These are phyloP conservation scores for Sungouiella thailandica DNA, from an alignment of 805 yeast genomes.

Conservation along the genomic window DNA sequence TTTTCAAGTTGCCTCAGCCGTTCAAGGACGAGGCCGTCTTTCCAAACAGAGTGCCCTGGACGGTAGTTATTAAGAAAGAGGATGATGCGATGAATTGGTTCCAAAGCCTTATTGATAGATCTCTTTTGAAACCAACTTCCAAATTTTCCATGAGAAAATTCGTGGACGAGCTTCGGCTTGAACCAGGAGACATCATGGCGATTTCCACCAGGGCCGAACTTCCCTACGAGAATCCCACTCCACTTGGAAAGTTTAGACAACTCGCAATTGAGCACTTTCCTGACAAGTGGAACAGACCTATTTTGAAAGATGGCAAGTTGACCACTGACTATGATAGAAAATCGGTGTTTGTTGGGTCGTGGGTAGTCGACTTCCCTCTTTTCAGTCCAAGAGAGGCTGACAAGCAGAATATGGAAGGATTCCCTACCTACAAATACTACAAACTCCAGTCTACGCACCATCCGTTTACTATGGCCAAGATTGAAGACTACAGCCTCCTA, in stretches of 20 bases:
- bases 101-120: slow-evolving; percentile 27
- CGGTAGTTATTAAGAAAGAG: slow-evolving; percentile 45
- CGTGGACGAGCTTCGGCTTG: slow-evolving; percentile 31
- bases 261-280: slow-evolving; percentile 57
- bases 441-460: slow-evolving; percentile 78
- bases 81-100: slow-evolving; percentile 43
- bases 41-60: slow-evolving; percentile 52
- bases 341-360: slow-evolving; percentile 55
- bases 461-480: slow-evolving; percentile 91
- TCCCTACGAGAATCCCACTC: slow-evolving; percentile 92
- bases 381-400: slow-evolving; percentile 66
- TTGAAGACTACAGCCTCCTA: slow-evolving; percentile 60
- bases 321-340: slow-evolving; percentile 12
- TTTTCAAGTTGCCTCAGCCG: slow-evolving; percentile 29
- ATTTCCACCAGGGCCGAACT: slow-evolving; percentile 65
- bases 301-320: slow-evolving; percentile 14
- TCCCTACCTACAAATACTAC: slow-evolving; percentile 55
- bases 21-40: slow-evolving; percentile 43
- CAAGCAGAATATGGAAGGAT: slow-evolving; percentile 24
- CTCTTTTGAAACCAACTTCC: slow-evolving; percentile 14
- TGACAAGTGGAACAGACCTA: slow-evolving; percentile 41
- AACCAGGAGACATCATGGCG: slow-evolving; percentile 71
- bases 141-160: slow-evolving; percentile 16
- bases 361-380: slow-evolving; percentile 93
- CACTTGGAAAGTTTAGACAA: slow-evolving; percentile 83